These are phyloP conservation scores for Moelleriella libera DNA, from an alignment of 2,329 filamentous ascomycete genomes.

Conservation along the genomic window DNA sequence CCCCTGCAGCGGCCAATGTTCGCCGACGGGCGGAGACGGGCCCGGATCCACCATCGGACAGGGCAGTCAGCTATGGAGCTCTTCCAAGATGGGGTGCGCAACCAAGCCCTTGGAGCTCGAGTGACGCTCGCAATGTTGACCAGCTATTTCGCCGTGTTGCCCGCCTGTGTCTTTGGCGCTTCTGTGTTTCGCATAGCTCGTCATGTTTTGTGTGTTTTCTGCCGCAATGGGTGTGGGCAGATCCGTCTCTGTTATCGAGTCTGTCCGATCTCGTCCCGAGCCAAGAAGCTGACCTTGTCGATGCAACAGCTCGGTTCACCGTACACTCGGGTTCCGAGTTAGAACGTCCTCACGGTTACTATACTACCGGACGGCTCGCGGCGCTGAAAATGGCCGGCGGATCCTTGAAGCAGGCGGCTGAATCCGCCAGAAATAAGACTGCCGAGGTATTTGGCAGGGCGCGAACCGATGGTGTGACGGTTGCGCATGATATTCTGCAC, in stretches of 20 bases:
- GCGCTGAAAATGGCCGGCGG: constrained; percentile 26
- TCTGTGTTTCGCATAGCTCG: too few relatives aligned
- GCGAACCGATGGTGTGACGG: constrained; percentile 29
- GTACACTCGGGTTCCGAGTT: too few relatives aligned
- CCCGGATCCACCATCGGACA: constrained; percentile 4
- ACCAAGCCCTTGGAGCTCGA: too few relatives aligned
- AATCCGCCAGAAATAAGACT: constrained; percentile 39
- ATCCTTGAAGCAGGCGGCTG: constrained; percentile 40
- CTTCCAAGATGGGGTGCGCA: neutral
- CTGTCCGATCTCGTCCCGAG: too few relatives aligned
- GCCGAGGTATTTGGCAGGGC: constrained; percentile 31
- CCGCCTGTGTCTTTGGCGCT: too few relatives aligned
- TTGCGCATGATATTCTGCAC: constrained; percentile 55
- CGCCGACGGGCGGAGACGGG: constrained; percentile 6
- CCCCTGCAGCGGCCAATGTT: constrained; percentile 5
- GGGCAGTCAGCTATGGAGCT: neutral
- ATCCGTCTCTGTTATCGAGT: too few relatives aligned
- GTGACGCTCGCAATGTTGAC: too few relatives aligned
- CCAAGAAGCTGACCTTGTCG: too few relatives aligned
- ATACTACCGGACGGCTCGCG: neutral
- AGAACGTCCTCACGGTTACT: neutral
- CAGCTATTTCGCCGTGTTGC: too few relatives aligned
- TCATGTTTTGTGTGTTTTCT: too few relatives aligned
- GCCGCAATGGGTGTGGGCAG: too few relatives aligned
- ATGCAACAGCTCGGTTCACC: too few relatives aligned